Base-by-base conservation (phyloP, 1,284 basidiomycete species). In the Vanrija humicola region DNA sequence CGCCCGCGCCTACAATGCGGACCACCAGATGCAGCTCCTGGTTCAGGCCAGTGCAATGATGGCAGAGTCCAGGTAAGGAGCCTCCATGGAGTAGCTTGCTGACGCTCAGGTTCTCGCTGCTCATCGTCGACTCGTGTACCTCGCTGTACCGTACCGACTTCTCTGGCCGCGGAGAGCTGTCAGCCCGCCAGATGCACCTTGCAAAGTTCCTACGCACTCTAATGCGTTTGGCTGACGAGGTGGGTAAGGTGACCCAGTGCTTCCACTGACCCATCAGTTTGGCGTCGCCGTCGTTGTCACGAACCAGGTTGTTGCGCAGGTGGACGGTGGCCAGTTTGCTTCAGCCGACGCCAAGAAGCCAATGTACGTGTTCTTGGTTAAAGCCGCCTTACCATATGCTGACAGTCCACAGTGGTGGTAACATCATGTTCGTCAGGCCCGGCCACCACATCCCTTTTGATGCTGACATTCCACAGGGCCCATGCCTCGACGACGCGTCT, bases 301-400 rank as follows among this genome's bases (percentile, higher is more conserved):
- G 6, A 99, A 99, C 73, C 96, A 99, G 77, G 96, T 99, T 58
- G 97, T 99, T 81, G 97, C 96, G 16, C 94, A 88, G 63, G 95
- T 96, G 1, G 96, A 98, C 69, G 90, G 89, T 14, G 86, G 88
- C 9, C 89, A 89, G 47, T 95, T 92, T 67, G 86, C 86, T 16
- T 82, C 84, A 9, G 49, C 92, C 63, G 90, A 95, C 79, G 74
- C 78, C 6, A 97, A 97, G 82, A 98, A 98, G 76, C 95, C 95
- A 5, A 96, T 98, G 73, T 74, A 40, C 63, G 73, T 59, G 19
- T 12, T 23, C 25, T 18, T 9, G 25, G 3, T 43, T 8, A 4
- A 23, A 25, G 16, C 3, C 5, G 1, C 8, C n/a, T n/a, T 14
- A 5, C 18, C 12, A 19, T 10, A 3, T 14, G 52, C 63, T 66